Evolutionary conservation across 169 alveolate species (phyloP).

Genomic region (Cryptosporidium parvum): DNA sequence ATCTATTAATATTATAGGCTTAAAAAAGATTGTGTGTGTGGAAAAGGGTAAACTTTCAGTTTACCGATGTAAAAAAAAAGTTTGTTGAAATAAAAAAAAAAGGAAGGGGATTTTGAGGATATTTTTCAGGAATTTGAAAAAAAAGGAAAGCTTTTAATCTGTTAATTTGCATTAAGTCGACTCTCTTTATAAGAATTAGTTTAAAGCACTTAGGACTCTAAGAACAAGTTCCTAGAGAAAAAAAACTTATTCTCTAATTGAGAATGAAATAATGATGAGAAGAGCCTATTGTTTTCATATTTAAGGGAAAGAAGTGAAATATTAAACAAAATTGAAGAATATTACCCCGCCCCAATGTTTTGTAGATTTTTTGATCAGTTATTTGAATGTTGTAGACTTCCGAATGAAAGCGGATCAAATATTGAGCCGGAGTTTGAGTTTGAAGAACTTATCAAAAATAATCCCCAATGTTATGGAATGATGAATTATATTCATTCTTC

Average conservation of each 20-base stretch:
- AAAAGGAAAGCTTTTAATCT: neutral
- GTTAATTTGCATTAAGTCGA: neutral
- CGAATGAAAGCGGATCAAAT: neutral
- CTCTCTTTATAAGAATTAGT: too few relatives aligned
- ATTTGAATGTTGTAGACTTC: conserved; percentile 5
- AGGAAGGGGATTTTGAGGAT: neutral
- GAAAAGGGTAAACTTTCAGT: neutral
- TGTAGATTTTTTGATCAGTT: neutral
- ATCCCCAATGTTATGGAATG: neutral
- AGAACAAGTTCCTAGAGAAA: neutral
- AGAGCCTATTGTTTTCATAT: neutral
- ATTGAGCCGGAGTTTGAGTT: neutral
- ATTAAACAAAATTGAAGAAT: neutral
- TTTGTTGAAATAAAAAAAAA: neutral
- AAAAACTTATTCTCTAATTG: neutral
- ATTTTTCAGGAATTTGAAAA: neutral
- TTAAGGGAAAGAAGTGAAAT: neutral
- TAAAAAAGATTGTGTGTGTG: neutral
- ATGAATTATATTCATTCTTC: neutral
- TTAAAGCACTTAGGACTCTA: neutral
- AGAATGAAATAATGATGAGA: neutral
- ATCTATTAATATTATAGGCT: neutral
- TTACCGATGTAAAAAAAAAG: neutral
- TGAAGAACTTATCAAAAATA: neutral
- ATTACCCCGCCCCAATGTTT: conserved; percentile 1